Base-by-base conservation (phyloP, 495 filamentous ascomycete species). In the Daldinia bambusicola region DNA sequence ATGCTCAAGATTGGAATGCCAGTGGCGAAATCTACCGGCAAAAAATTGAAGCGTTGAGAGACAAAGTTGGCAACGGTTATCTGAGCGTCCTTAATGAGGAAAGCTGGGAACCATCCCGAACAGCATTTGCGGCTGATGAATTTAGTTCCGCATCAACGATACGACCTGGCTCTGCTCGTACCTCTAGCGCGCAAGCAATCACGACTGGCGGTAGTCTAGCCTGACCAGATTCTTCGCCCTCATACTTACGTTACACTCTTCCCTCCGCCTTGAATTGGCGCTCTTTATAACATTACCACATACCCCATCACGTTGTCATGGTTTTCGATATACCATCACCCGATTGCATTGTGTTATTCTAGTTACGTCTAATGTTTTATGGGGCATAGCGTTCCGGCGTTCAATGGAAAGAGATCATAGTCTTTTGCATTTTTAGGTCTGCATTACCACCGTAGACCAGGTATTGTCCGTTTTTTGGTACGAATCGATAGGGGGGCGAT, bases 61-160 rank as follows among this genome's bases (percentile, higher is more conserved):
- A 89, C 70, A 92, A 97, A 66, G 89, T 96, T 56, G 92, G 93
- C 38, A 91, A 87, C 67, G 89, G 88, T 55, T 99, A 96, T 87
- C 85, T 98, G 34, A 93, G 88, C 66, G 91, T 93, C 5, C 84
- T 98, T 51, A 90, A 89, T 63, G 95, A 97, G 69, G 91, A 93
- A 74, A 83, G 85, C n/a, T 86, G 85, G 85, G 83, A 86, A 70
- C 56, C 78, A 8, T 74, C 78, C 41, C 77, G 78, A 38, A 75
- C 78, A 18, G 58, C 78, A 14, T 83, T 79, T 45, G 74, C 74
- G 48, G 55, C 76, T 37, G 61, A 68, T 5, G 81, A 84, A 56
- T 85, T 83, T 61, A 78, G 78, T 48, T 72, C 81, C 40, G 41
- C 81, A 5, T 80, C 80, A 26, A 76, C 80, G 1, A 75, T 84